Evolutionary conservation across 371 early-diverging fungal species (phyloP).

Genomic region (Apophysomyces ossiformis): DNA sequence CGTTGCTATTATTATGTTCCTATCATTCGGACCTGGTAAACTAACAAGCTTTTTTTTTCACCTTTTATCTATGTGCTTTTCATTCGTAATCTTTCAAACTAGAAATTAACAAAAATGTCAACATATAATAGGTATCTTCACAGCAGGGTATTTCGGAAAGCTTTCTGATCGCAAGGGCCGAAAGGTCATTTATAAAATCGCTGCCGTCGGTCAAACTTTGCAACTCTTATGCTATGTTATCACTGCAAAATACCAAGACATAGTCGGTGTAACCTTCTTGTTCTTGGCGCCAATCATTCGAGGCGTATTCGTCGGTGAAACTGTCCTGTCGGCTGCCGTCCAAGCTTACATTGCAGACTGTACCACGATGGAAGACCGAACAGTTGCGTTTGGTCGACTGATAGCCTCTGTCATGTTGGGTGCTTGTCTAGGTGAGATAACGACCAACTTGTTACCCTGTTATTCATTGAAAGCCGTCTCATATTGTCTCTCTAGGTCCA

Average conservation of each 20-base stretch:
- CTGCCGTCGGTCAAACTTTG: constrained; percentile 31
- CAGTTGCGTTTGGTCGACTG: constrained; percentile 37
- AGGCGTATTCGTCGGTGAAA: constrained; percentile 49
- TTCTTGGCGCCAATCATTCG: constrained; percentile 40
- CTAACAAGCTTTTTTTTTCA: not conserved
- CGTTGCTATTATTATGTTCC: constrained; percentile 36
- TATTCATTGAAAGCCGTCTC: not conserved
- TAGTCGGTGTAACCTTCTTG: constrained; percentile 38
- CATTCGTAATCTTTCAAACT: too few species aligned
- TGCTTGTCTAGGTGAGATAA: constrained; percentile 25
- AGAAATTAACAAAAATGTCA: not conserved
- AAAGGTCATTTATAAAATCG: constrained; percentile 24
- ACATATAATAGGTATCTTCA: constrained; percentile 33
- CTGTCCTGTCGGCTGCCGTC: constrained; percentile 32
- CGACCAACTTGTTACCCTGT: not conserved
- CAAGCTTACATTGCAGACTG: constrained; percentile 53
- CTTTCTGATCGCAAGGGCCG: constrained; percentile 51
- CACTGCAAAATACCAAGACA: constrained; percentile 25
- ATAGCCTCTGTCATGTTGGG: constrained; percentile 34
- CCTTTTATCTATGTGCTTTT: too few species aligned
- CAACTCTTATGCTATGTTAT: constrained; percentile 23
- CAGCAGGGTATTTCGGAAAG: constrained; percentile 43
- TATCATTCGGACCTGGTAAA: constrained; percentile 35
- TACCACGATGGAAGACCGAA: constrained; percentile 32
- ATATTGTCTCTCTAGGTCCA: constrained; percentile 29